phyloP scores from a whole-genome alignment of 306 rosid genomes.

The Inga laurina region DNA sequence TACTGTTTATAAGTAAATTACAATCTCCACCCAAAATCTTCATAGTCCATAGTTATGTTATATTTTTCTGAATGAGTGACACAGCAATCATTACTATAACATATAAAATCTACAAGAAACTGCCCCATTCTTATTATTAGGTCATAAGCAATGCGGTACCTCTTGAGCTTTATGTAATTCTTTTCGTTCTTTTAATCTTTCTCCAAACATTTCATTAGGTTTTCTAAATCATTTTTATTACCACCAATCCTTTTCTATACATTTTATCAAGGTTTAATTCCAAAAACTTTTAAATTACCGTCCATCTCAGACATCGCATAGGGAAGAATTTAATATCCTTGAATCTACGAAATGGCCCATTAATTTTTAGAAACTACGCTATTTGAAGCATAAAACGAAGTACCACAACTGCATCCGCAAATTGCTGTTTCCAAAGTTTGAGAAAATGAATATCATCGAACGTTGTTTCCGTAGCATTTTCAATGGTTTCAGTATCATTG shows the following conservation, averaged over 20 bases:
- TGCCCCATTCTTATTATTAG: background rate
- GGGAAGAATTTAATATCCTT: background rate
- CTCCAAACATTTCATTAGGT: background rate
- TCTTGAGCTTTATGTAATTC: background rate
- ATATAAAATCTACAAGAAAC: background rate
- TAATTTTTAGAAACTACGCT: background rate
- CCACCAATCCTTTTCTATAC: background rate
- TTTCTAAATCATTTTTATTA: background rate
- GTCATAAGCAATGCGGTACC: background rate
- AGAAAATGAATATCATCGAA: slow-evolving; percentile 45
- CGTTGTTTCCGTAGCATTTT: slow-evolving; percentile 33
- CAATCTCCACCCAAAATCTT: background rate
- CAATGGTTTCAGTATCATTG: slow-evolving; percentile 45
- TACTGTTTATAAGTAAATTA: slow-evolving; percentile 18
- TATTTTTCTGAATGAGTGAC: background rate
- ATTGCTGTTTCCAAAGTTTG: slow-evolving; percentile 75
- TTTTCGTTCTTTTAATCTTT: background rate
- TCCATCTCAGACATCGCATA: background rate
- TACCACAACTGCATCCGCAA: slow-evolving; percentile 76
- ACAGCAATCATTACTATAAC: background rate
- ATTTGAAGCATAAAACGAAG: slow-evolving; percentile 28
- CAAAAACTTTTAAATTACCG: background rate
- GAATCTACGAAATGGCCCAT: background rate
- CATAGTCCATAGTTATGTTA: background rate
- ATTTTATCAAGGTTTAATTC: background rate